Percentiles rank a stretch among this genome's conserved stretches.
Evolutionary conservation across 768 basidiomycete species (phyloP).

Genomic region (Auriscalpium vulgare): DNA sequence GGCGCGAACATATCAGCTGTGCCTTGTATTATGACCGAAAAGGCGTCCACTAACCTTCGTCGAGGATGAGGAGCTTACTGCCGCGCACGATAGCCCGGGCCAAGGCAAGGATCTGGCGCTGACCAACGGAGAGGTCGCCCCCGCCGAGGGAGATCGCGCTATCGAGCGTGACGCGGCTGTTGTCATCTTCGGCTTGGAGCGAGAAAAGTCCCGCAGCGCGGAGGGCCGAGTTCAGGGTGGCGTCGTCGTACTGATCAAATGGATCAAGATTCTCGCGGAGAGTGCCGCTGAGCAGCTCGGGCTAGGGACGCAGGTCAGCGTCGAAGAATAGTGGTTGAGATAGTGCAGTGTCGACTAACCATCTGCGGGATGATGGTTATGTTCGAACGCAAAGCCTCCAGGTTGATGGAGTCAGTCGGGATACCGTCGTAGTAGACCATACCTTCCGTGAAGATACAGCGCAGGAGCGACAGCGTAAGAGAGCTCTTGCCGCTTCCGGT

Average conservation of each 20-base stretch:
- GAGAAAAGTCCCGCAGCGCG: conserved; percentile 40
- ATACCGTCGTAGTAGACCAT: conserved; percentile 44
- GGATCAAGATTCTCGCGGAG: conserved; percentile 57
- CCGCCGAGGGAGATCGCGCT: conserved; percentile 38
- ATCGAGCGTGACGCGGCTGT: conserved; percentile 35
- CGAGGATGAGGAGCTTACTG: conserved; percentile 50
- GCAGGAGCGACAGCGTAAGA: conserved; percentile 43
- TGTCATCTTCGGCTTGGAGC: conserved; percentile 29
- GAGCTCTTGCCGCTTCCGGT: conserved; percentile 55
- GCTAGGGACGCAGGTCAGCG: conserved; percentile 21
- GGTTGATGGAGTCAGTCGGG: conserved; percentile 37
- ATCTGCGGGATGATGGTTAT: conserved; percentile 56
- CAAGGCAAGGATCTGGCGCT: conserved; percentile 52
- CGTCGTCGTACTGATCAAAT: conserved; percentile 47
- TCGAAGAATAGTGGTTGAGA: not conserved
- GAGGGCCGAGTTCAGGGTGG: conserved; percentile 40
- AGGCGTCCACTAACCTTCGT: conserved; percentile 33
- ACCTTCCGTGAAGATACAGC: conserved; percentile 47
- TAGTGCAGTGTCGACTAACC: conserved; percentile 24
- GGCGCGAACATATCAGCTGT: not conserved
- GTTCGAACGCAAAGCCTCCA: conserved; percentile 42
- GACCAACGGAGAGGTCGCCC: conserved; percentile 44
- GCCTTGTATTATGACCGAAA: not conserved
- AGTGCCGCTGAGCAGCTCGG: conserved; percentile 47
- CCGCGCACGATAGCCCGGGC: conserved; percentile 49